Evolutionary conservation across 768 basidiomycete species (phyloP), one percentile per base, ranked within the genome.

Genomic region (Pleurotus salmoneostramineus): DNA sequence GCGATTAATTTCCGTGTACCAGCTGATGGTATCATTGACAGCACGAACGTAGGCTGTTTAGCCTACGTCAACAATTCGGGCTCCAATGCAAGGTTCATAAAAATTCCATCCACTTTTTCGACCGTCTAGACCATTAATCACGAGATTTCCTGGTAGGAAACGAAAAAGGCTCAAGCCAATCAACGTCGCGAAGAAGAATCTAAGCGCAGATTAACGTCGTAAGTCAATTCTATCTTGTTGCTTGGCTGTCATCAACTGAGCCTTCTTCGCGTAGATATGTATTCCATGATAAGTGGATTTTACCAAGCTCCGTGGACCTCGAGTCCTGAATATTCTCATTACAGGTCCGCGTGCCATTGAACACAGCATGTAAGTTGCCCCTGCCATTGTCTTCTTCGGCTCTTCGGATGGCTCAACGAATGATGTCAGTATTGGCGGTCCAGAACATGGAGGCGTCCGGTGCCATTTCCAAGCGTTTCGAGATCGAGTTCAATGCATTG

Each of bases 391-490:
- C n/a, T 35, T 43, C 14, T 27, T 21, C 36, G 17, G 2, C 15
- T 27, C 15, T 3, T n/a, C 48, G 11, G 51, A 4, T 27, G 34
- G 15, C 42, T 50, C 58, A 50, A 3, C 0, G 21, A 27, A 31
- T 43, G 12, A 14, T 42, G 21, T 17, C 36, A 70, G 68, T 90
- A 5, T 74, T 91, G 36, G 88, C 90, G 0, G 84, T 91, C 4
- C 91, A 92, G 72, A 91, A 92, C 63, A 82, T 91, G 77, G 81
- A 85, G 58, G 88, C 85, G 0, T 76, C 78, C 4, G 78, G 84
- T 12, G 75, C 79, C 0, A 80, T 91, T 51, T 73, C 77, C 5
- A 80, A 80, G 59, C 77, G 81, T 31, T 82, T 88, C 63, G 81
- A 82, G 50, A 81, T 91, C 50, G 89, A 92, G 73, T 88, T 89